phyloP scores from a whole-genome alignment of 805 yeast genomes.

The Alloascoidea hylecoeti region DNA sequence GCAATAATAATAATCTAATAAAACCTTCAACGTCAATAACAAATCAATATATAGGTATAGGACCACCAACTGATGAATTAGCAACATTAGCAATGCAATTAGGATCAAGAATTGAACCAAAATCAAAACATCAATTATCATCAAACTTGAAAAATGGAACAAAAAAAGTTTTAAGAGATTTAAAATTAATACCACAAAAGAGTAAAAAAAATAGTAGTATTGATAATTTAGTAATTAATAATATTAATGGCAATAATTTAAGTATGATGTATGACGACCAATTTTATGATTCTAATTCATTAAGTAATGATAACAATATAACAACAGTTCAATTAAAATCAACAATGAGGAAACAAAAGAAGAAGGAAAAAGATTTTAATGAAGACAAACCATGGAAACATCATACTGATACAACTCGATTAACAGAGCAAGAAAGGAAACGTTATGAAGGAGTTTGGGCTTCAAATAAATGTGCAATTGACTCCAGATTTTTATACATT shows the following conservation, averaged over 20 bases:
- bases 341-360: slow-evolving; percentile 22
- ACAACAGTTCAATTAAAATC: slow-evolving; percentile 6
- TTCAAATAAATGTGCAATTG: slow-evolving; percentile 52
- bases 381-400: slow-evolving; percentile 93
- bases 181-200: neutral
- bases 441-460: slow-evolving; percentile 94
- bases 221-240: neutral
- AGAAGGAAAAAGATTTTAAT: slow-evolving; percentile 39
- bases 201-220: neutral
- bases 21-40: too few species aligned
- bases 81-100: neutral
- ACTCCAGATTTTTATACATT: slow-evolving; percentile 3
- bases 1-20: too few species aligned
- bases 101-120: neutral
- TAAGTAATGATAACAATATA: neutral
- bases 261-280: neutral
- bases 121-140: neutral
- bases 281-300: neutral
- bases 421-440: slow-evolving; percentile 50
- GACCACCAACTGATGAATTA: too few species aligned
- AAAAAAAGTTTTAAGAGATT: neutral
- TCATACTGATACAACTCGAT: slow-evolving; percentile 42
- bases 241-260: neutral
- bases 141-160: too few species aligned
- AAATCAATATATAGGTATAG: too few species aligned